phyloP scores from a whole-genome alignment of 2,329 filamentous ascomycete genomes.

The Nigrospora osmanthi region DNA sequence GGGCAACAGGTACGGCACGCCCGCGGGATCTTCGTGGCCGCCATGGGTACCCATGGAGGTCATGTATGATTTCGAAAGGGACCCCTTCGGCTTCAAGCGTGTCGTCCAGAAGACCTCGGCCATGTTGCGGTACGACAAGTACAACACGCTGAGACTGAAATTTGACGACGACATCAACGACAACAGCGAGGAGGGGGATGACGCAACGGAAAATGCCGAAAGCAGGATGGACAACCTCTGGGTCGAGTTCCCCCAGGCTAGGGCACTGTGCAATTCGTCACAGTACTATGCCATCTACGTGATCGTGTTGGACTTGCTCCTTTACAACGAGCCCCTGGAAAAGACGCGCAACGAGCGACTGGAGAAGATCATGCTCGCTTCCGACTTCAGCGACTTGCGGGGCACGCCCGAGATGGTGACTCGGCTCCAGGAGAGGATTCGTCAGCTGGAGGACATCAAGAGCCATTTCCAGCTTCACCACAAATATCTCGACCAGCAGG shows the following conservation, averaged over 20 bases:
- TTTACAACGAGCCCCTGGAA: conserved; percentile 93
- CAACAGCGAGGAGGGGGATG: conserved; percentile 26
- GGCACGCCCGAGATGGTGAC: conserved; percentile 91
- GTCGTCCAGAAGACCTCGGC: conserved; percentile 97
- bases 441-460: conserved; percentile 93
- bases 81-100: conserved; percentile 95
- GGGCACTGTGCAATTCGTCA: conserved; percentile 91
- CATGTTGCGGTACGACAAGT: conserved; percentile 91
- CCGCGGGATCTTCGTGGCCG: conserved; percentile 82
- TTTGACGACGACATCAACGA: conserved; percentile 89
- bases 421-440: conserved; percentile 83
- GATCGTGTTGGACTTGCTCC: conserved; percentile 88
- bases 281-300: conserved; percentile 99
- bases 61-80: conserved; percentile 92
- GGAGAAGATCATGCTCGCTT: conserved; percentile 98
- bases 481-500: conserved; percentile 75
- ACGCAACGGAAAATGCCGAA: conserved; percentile 53
- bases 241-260: conserved; percentile 91
- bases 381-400: conserved; percentile 93
- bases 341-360: conserved; percentile 94
- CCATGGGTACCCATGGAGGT: conserved; percentile 98
- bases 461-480: conserved; percentile 90
- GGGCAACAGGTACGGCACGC: conserved; percentile 84
- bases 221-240: conserved; percentile 91
- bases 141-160: conserved; percentile 92